Percentiles rank a stretch among this genome's conserved stretches.
Conservation (phyloP, 108 stramenopile species). For the Mayamaea pseudoterrestris region DNA sequence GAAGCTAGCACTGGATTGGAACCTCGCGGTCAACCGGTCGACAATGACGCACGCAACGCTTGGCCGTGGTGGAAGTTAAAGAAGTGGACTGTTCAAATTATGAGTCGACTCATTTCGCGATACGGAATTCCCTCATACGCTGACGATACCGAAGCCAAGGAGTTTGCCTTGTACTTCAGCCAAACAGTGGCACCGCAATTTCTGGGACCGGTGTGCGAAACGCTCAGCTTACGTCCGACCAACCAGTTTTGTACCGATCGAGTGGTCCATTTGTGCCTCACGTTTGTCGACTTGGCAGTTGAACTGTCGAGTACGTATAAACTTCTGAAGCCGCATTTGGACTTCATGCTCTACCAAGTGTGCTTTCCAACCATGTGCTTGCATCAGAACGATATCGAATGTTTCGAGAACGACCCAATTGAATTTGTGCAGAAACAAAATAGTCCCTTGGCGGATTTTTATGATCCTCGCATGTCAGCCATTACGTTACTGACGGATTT, state of each 20-base stretch:
- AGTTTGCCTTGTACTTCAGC: conserved; percentile 85
- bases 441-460: conserved; percentile 91
- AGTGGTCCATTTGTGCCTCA: conserved; percentile 87
- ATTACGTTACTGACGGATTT: conserved; percentile 85
- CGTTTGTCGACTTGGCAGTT: conserved; percentile 82
- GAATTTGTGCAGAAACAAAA: conserved; percentile 93
- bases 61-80: conserved; percentile 99
- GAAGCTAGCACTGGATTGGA: conserved; percentile 56
- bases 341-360: conserved; percentile 93
- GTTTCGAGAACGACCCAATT: conserved; percentile 92
- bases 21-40: conserved; percentile 57
- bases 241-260: conserved; percentile 92
- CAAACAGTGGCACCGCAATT: conserved; percentile 79
- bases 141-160: conserved; percentile 69
- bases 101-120: conserved; percentile 84
- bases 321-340: conserved; percentile 93
- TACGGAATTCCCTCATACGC: conserved; percentile 93
- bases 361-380: conserved; percentile 92
- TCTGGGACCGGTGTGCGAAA: conserved; percentile 78
- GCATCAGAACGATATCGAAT: conserved; percentile 72
- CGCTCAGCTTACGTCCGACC: conserved; percentile 75
- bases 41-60: conserved; percentile 77
- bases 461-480: conserved; percentile 88
- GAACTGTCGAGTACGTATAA: conserved; percentile 92
- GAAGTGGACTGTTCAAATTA: conserved; percentile 94